Base-by-base conservation (phyloP, 805 yeast genomes). In the Candida multigemmis region DNA sequence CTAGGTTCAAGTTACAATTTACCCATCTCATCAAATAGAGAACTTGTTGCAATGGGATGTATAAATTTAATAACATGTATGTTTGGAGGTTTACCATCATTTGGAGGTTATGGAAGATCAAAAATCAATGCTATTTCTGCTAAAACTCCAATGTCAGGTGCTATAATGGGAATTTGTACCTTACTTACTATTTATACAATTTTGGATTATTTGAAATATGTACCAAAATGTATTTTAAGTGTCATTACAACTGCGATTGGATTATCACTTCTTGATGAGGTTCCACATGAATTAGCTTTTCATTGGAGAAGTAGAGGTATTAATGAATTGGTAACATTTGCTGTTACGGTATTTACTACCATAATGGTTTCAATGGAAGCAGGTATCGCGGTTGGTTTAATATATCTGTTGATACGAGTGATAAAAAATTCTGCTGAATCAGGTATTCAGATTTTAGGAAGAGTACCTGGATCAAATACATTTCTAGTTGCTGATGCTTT, bases 91-190 rank as follows among this genome's bases (percentile, higher is more conserved):
- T 57, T 89, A 10, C 96, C 98, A 0, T 74, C 94, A 0, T 87
- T 87, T 63, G 98, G 97, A 7, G 97, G 97, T 0, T 89, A 87
- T 46, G 97, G 96, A 2, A 68, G 97, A 42, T 80, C 94, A 11
- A 86, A 82, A 43, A 77, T 89, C 32, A 89, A 89, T 55, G 80
- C 87, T 1, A 59, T 85, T 27, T 74, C 86, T 9, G 97, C 93
- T 0, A 73, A 72, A 37, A 82, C 95, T 0, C 87, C 87, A 7
- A 60, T 78, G 46, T 71, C 91, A n/a, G 94, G 94, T 0, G 73
- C 75, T 4, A 69, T 82, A 7, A 79, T 87, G 78, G 89, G 94
- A 0, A n/a, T 71, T 2, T 60, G 77, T 4, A 78, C 96, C 0
- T 51, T 86, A 24, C 36, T 83, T 11, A 76, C 84, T 4, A 71